These are phyloP conservation scores for Tephrocybe sp. DNA, from an alignment of 768 basidiomycete genomes.

Conservation along the genomic window DNA sequence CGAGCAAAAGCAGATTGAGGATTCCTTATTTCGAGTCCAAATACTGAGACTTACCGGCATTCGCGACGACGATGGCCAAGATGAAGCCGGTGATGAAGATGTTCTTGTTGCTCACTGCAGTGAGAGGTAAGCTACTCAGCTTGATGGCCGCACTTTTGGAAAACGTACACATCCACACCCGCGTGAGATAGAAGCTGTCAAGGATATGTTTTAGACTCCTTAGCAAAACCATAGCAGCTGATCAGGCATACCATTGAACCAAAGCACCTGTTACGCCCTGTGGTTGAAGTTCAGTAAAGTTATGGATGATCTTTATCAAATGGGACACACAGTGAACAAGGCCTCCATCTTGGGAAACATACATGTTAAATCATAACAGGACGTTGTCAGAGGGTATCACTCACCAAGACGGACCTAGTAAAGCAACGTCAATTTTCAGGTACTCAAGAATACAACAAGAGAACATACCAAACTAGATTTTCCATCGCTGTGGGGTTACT, in stretches of 20 bases:
- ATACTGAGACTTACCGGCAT: constrained; percentile 23
- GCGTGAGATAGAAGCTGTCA: constrained; percentile 44
- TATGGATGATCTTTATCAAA: not conserved
- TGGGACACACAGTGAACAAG: constrained; percentile 37
- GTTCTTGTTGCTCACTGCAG: constrained; percentile 39
- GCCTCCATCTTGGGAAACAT: constrained; percentile 37
- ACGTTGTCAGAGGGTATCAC: constrained; percentile 4
- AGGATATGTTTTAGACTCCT: not conserved
- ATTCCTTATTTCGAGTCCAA: not conserved
- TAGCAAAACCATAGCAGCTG: not conserved
- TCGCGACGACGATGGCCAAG: constrained; percentile 28
- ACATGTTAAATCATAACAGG: not conserved
- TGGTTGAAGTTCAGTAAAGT: constrained; percentile 6
- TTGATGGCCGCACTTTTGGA: not conserved
- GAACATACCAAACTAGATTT: constrained; percentile 24
- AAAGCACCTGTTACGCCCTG: constrained; percentile 49
- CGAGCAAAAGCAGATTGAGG: not conserved
- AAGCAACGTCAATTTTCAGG: not conserved
- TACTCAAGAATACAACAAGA: not conserved
- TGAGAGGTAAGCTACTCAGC: not conserved
- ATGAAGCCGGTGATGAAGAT: constrained; percentile 29
- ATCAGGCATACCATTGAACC: constrained; percentile 43
- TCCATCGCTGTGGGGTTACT: constrained; percentile 24
- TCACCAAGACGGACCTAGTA: constrained; percentile 37
- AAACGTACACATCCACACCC: constrained; percentile 44